A percentile compares a stretch with the other conserved stretches of the same genome.
Evolutionary conservation across 148 eudicot genomes (phyloP).

Genomic region (Heliamphora exappendiculata): DNA sequence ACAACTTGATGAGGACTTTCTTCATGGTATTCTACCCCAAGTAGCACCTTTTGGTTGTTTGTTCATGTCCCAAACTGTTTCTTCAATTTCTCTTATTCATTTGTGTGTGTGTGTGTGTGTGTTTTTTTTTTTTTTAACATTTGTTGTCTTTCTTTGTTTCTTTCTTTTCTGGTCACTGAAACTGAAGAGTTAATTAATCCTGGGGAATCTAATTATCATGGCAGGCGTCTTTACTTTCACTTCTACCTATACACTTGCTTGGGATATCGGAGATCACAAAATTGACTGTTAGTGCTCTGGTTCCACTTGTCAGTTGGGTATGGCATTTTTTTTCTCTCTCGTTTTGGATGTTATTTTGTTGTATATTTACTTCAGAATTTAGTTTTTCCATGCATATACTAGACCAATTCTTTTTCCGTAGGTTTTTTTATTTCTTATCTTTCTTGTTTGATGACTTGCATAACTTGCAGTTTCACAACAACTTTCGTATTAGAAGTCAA

Average conservation of each 20-base stretch:
- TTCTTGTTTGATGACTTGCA: background rate
- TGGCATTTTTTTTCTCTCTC: constrained; percentile 8
- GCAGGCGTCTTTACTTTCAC: constrained; percentile 89
- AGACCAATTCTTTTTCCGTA: background rate
- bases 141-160: background rate
- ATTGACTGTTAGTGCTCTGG: constrained; percentile 48
- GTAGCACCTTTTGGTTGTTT: background rate
- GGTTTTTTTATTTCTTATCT: background rate
- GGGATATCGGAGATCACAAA: constrained; percentile 48
- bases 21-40: background rate
- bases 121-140: no score
- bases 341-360: background rate
- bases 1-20: background rate
- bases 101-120: no score
- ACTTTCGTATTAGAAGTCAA: constrained; percentile 54
- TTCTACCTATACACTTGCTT: constrained; percentile 55
- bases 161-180: background rate
- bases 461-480: constrained; percentile 53
- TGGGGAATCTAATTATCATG: constrained; percentile 11
- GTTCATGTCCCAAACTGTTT: background rate
- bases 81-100: background rate
- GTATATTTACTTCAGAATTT: background rate
- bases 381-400: background rate
- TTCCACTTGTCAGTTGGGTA: constrained; percentile 84
- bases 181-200: background rate